These are phyloP conservation scores for Leucocoprinus birnbaumii DNA, from an alignment of 768 basidiomycete species.

Conservation along the genomic window DNA sequence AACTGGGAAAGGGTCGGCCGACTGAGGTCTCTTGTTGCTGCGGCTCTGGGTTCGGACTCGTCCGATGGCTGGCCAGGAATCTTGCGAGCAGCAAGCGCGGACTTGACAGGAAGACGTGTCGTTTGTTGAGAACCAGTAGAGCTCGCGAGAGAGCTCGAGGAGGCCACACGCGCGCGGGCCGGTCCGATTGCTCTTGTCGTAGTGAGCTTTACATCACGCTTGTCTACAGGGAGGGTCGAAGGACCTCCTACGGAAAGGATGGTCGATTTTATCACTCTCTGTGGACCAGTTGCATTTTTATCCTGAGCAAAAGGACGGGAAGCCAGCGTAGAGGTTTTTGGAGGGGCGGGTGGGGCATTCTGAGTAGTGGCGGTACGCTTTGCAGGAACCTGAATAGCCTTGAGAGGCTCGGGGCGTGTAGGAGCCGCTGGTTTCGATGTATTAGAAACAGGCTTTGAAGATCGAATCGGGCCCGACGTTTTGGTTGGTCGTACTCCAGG, in stretches of 20 bases:
- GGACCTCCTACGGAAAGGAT: neutral
- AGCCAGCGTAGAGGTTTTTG: neutral
- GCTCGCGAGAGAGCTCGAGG: neutral
- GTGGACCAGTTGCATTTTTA: neutral
- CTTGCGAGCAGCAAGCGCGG: neutral
- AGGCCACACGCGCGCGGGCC: neutral
- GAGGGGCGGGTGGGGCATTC: neutral
- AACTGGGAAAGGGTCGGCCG: conserved; percentile 27
- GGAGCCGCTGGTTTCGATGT: neutral
- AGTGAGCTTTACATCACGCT: neutral
- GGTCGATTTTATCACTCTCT: conserved; percentile 5
- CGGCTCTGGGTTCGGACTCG: neutral
- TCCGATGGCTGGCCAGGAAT: neutral
- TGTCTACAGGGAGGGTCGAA: neutral
- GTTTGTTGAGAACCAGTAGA: neutral
- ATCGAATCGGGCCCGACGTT: neutral
- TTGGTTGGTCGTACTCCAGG: neutral
- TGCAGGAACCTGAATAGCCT: neutral
- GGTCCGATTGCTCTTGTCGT: neutral
- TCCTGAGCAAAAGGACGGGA: neutral
- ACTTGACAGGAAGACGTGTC: neutral
- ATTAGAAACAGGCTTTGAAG: neutral
- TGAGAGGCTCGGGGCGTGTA: neutral
- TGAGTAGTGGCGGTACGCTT: neutral
- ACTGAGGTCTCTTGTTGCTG: conserved; percentile 13